Conservation (phyloP, 2,329 filamentous ascomycete genomes). For the Talaromyces sp. region DNA sequence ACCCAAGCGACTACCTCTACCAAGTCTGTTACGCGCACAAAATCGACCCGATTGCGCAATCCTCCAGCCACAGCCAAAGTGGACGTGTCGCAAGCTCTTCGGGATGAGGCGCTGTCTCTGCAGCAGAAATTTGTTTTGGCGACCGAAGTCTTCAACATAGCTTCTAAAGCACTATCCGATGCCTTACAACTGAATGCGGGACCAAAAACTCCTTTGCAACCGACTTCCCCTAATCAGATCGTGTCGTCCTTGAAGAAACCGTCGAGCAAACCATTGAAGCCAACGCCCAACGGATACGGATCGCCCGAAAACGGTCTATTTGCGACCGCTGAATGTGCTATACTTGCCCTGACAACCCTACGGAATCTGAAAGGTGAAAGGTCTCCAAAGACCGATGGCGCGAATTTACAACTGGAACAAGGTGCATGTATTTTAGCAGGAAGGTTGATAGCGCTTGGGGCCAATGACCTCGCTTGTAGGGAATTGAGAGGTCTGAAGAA, state of each 20-base stretch:
- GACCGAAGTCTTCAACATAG: slow-evolving; percentile 46
- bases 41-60: slow-evolving; percentile 25
- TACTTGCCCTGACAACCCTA: slow-evolving; percentile 38
- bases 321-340: slow-evolving; percentile 40
- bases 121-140: slow-evolving; percentile 43
- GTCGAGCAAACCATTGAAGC: slow-evolving; percentile 14
- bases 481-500: slow-evolving; percentile 40
- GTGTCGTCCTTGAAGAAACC: slow-evolving; percentile 24
- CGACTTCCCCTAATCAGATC: slow-evolving; percentile 30
- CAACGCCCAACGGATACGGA: slow-evolving; percentile 5
- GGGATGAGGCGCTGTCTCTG: slow-evolving; percentile 30
- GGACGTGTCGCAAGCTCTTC: slow-evolving; percentile 25
- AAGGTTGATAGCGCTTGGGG: slow-evolving; percentile 38
- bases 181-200: slow-evolving; percentile 29
- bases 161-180: slow-evolving; percentile 43
- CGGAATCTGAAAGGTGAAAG: slow-evolving; percentile 33
- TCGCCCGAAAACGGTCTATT: slow-evolving; percentile 26
- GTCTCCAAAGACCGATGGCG: slow-evolving; percentile 22
- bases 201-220: slow-evolving; percentile 24
- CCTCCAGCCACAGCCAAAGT: slow-evolving; percentile 26
- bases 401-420: slow-evolving; percentile 41
- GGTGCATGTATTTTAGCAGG: slow-evolving; percentile 42
- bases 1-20: slow-evolving; percentile 26
- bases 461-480: slow-evolving; percentile 40
- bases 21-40: slow-evolving; percentile 24